phyloP scores from a whole-genome alignment of 495 filamentous ascomycete genomes.

The Aspergillus cristatus region DNA sequence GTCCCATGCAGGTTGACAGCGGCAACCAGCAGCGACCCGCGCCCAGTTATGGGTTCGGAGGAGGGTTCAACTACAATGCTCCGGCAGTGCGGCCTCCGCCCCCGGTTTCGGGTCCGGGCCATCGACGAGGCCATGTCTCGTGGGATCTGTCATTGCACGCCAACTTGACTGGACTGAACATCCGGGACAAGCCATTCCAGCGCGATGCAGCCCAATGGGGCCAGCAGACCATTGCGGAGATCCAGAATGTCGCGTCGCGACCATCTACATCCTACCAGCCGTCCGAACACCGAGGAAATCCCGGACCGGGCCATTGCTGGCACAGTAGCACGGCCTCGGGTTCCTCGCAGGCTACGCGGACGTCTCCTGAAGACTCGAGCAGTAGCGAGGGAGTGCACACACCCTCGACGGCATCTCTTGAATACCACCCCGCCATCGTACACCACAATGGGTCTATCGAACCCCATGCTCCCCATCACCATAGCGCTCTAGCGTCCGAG shows the following conservation, averaged over 20 bases:
- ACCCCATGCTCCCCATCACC: constrained; percentile 26
- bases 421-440: constrained; percentile 57
- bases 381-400: constrained; percentile 63
- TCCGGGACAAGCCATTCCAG: constrained; percentile 44
- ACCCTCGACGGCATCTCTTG: constrained; percentile 50
- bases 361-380: constrained; percentile 63
- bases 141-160: constrained; percentile 74
- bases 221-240: constrained; percentile 38
- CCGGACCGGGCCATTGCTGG: not conserved
- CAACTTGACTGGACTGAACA: constrained; percentile 64
- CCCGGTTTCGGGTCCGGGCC: constrained; percentile 42
- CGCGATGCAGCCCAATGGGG: constrained; percentile 46
- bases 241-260: constrained; percentile 33
- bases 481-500: constrained; percentile 27
- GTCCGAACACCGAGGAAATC: not conserved
- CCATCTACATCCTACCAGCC: constrained; percentile 35
- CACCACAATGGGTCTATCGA: constrained; percentile 56
- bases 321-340: constrained; percentile 4
- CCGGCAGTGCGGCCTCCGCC: constrained; percentile 39
- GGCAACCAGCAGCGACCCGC: constrained; percentile 31
- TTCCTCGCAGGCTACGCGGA: constrained; percentile 37
- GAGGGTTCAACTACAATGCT: constrained; percentile 37
- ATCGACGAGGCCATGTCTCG: constrained; percentile 52
- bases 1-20: constrained; percentile 61
- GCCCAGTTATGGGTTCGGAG: constrained; percentile 22